Base-by-base conservation (phyloP, 1,139 yeast genomes). In the Sugiyamaella novakii region DNA sequence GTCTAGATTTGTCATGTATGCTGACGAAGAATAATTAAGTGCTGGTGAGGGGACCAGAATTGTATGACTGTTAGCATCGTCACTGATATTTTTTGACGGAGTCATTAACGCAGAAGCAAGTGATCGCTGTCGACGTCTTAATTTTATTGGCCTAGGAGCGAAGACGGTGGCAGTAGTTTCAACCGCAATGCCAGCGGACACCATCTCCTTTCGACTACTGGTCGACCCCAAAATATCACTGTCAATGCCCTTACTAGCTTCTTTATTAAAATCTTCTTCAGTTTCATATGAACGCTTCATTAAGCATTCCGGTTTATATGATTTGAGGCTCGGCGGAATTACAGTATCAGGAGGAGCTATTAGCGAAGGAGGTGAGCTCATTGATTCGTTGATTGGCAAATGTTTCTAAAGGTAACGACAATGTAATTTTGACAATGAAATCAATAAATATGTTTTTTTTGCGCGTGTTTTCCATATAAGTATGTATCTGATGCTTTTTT, bases 91-190 rank as follows among this genome's bases (percentile, higher is more conserved):
- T 11, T 22, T 17, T 21, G 46, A 38, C 15, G 48, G 45, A 35
- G 51, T 47, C 40, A 54, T 37, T 35, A 56, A 56, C 15, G 56
- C 46, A 12, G 59, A 54, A 30, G 58, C 55, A 28, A 56, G 50
- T 6, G 59, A 54, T 35, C 51, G 52, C 34, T 58, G 60, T 22
- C 58, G 55, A 10, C 56, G 52, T 24, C 58, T 33, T 3, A 57
- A 56, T 40, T 59, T 57, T 31, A 58, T 47, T 6, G 62, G 62
- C 30, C 52, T 46, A 7, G 62, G 62, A 3, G 62, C 62, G 14
- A 59, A 14, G 3, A 39, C 43, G 7, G 28, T 28, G 5, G 36
- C 27, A 5, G 43, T 39, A 7, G 33, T 39, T 2, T 27, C 33
- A 28, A 25, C 25, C 15, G 30, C 33, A 6, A 17, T 14, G 35